phyloP scores from a whole-genome alignment of 495 filamentous ascomycete genomes.

The Lophium mytilinum region DNA sequence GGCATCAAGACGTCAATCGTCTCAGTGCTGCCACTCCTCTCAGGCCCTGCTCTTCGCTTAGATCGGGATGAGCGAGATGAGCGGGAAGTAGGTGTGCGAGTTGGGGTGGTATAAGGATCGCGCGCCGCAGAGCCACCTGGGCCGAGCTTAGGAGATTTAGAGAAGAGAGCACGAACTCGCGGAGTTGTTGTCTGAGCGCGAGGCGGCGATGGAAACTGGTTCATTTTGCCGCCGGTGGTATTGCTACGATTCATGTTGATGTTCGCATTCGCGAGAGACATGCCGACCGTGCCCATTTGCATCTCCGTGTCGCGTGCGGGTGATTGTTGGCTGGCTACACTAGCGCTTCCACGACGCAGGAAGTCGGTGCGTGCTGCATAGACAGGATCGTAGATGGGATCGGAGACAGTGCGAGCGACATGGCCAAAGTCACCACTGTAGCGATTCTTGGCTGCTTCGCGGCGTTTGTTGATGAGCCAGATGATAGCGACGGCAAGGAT shows the following conservation, averaged over 20 bases:
- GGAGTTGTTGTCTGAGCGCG: background rate
- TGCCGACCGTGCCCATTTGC: constrained; percentile 8
- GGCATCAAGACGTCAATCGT: constrained; percentile 37
- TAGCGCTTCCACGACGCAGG: constrained; percentile 35
- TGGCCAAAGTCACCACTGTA: constrained; percentile 37
- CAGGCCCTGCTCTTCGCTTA: background rate
- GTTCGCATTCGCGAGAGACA: background rate
- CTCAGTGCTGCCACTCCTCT: constrained; percentile 22
- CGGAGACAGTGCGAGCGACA: constrained; percentile 43
- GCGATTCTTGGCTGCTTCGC: constrained; percentile 24
- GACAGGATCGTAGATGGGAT: constrained; percentile 44
- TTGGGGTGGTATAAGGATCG: constrained; percentile 34
- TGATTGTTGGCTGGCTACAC: background rate
- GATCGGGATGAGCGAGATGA: background rate
- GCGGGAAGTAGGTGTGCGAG: constrained; percentile 13
- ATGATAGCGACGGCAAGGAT: constrained; percentile 39
- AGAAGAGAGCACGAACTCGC: constrained; percentile 25
- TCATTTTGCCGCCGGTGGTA: constrained; percentile 4
- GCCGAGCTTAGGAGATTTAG: constrained; percentile 1
- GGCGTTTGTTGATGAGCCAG: constrained; percentile 38
- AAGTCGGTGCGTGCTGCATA: constrained; percentile 51
- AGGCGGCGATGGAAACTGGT: background rate
- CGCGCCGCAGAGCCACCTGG: constrained; percentile 17
- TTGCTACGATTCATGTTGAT: background rate
- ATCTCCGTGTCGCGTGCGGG: constrained; percentile 9